phyloP scores from a whole-genome alignment of 1,284 basidiomycete genomes.

The Cryptococcus maquisensis region DNA sequence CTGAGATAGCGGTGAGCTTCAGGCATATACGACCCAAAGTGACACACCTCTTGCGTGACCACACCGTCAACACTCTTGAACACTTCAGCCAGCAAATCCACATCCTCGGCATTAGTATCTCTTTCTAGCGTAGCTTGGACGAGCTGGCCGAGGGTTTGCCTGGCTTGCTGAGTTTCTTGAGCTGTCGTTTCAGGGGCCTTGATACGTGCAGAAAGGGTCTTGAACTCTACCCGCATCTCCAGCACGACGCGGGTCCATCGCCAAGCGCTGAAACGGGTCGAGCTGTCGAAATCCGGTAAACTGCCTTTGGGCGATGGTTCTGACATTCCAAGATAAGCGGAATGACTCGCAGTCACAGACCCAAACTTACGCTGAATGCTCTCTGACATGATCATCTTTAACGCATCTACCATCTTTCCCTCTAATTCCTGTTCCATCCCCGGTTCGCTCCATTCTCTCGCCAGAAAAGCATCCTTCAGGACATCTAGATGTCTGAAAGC shows the following conservation, averaged over 20 bases:
- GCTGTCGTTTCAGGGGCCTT: slow-evolving; percentile 21
- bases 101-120: slow-evolving; percentile 38
- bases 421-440: slow-evolving; percentile 30
- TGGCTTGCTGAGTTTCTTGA: slow-evolving; percentile 28
- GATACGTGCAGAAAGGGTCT: slow-evolving; percentile 38
- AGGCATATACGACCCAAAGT: neutral
- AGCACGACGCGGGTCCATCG: slow-evolving; percentile 44
- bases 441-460: slow-evolving; percentile 42
- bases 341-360: neutral
- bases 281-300: slow-evolving; percentile 25
- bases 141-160: slow-evolving; percentile 30
- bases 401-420: slow-evolving; percentile 42
- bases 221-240: slow-evolving; percentile 46
- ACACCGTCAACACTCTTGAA: slow-evolving; percentile 41
- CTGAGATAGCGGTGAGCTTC: slow-evolving; percentile 6
- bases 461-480: slow-evolving; percentile 46
- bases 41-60: slow-evolving; percentile 35
- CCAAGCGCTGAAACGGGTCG: slow-evolving; percentile 40
- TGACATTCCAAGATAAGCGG: neutral
- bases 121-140: slow-evolving; percentile 34
- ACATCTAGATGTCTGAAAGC: slow-evolving; percentile 43
- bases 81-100: slow-evolving; percentile 42
- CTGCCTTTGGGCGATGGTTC: slow-evolving; percentile 7
- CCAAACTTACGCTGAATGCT: slow-evolving; percentile 19
- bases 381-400: slow-evolving; percentile 47